Conservation (phyloP, 257 asterid genomes). For the Petunia axillaris region DNA sequence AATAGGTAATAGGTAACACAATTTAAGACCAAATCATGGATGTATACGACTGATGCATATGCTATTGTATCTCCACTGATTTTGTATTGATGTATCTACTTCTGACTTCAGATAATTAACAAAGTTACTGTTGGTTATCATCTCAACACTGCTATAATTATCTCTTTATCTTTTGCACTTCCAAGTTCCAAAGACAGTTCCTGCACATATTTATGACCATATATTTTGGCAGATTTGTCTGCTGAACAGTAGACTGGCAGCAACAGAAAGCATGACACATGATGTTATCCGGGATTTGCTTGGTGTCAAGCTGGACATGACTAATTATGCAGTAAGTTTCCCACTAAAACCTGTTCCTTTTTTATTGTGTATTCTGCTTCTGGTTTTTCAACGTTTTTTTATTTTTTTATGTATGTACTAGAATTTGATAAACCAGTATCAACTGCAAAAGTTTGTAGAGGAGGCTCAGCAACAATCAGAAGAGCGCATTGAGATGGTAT, state of each 20-base stretch:
- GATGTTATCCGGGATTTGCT: slow-evolving; percentile 95
- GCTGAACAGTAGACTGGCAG: slow-evolving; percentile 75
- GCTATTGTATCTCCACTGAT: slow-evolving; percentile 12
- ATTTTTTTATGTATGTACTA: slow-evolving; percentile 33
- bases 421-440: slow-evolving; percentile 75
- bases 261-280: slow-evolving; percentile 92
- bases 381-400: slow-evolving; percentile 11
- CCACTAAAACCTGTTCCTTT: slow-evolving; percentile 1
- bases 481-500: slow-evolving; percentile 63
- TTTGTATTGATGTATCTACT: slow-evolving; percentile 17
- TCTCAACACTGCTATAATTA: neutral
- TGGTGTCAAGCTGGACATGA: slow-evolving; percentile 84
- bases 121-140: slow-evolving; percentile 20
- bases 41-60: slow-evolving; percentile 5
- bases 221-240: slow-evolving; percentile 62
- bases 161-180: neutral
- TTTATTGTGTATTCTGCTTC: slow-evolving; percentile 19
- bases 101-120: neutral
- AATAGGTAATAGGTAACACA: neutral
- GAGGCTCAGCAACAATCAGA: slow-evolving; percentile 71
- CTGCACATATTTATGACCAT: neutral
- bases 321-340: slow-evolving; percentile 76
- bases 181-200: neutral
- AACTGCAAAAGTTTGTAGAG: slow-evolving; percentile 72
- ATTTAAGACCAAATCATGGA: slow-evolving; percentile 13